Percentiles rank a stretch among this genome's conserved stretches.
phyloP scores from a whole-genome alignment of 768 basidiomycete species.

The Pleurotus tuber-regium region DNA sequence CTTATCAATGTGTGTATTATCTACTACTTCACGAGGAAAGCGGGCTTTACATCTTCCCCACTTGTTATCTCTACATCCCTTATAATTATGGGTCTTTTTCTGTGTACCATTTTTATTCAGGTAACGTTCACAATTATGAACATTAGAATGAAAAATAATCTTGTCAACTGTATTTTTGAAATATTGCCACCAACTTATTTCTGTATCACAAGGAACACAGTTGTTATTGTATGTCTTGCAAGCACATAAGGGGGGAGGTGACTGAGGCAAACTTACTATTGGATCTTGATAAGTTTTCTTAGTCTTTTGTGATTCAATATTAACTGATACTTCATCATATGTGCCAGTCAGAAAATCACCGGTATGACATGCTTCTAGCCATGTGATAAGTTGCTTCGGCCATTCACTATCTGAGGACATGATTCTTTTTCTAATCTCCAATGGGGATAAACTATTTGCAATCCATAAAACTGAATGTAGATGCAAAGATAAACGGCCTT shows the following conservation, averaged over 20 bases:
- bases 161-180: conserved; percentile 24
- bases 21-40: neutral
- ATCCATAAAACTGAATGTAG: neutral
- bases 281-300: conserved; percentile 19
- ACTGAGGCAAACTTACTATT: conserved; percentile 18
- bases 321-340: conserved; percentile 15
- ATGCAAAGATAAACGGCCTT: neutral
- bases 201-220: conserved; percentile 20
- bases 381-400: conserved; percentile 24
- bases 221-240: conserved; percentile 11
- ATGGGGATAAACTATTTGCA: neutral
- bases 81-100: conserved; percentile 10
- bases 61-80: too few relatives aligned
- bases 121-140: conserved; percentile 22
- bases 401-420: neutral
- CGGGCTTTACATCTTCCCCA: too few relatives aligned
- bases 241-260: conserved; percentile 16
- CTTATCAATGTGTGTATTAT: conserved; percentile 16
- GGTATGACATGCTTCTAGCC: conserved; percentile 27
- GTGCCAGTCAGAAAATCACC: conserved; percentile 29
- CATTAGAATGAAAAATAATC: conserved; percentile 24
- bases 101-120: conserved; percentile 15
- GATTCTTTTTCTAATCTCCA: neutral
- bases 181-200: conserved; percentile 13
- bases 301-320: neutral